Base-by-base conservation (phyloP, 768 basidiomycete genomes). In the Leccinum rimulosum region DNA sequence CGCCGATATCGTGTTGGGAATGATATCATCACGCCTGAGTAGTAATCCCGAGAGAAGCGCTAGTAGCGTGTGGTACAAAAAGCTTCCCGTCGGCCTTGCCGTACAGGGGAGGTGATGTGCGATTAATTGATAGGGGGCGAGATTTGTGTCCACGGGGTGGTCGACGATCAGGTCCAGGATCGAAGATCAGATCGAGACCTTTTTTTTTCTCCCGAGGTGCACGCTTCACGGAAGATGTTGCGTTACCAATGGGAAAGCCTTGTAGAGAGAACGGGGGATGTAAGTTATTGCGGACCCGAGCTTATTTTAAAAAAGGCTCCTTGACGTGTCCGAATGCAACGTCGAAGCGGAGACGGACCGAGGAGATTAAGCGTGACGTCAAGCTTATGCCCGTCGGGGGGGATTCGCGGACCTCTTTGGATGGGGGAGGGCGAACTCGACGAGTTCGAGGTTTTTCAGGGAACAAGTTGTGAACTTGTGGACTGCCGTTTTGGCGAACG, bases 141-240 rank as follows among this genome's bases (percentile, higher is more conserved):
- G 35, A 53, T 49, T 54, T 27, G 45, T 52, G 12, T 40, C 48
- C 30, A 53, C 33, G 53, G 50, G 14, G 49, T 51, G 11, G 49
- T 51, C 31, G 68, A 66, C 68, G 68, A 69, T 71, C 69, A 71
- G 69, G 68, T 49, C 66, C 66, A n/a, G 62, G 61, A 71, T 71
- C 68, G 59, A 62, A 69, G 68, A 69, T 69, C 68, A 61, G 66
- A 68, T 70, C 61, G 66, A n/a, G 53, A 17, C 22, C 4, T 43
- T 43, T 43, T n/a, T 45, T 45, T 12, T 57, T 66, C 52, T 57
- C 54, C 59, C 59, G 67, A 56, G 56, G 54, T 27, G 58, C 58
- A 70, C 57, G 67, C 63, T 65, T 68, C 63, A 64, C 65, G 66
- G 64, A 60, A 35, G 53, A 60, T 57, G 55, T 62, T 62, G 64